Base-by-base conservation (phyloP, 2,329 filamentous ascomycete genomes). In the Westerdykella sp. region DNA sequence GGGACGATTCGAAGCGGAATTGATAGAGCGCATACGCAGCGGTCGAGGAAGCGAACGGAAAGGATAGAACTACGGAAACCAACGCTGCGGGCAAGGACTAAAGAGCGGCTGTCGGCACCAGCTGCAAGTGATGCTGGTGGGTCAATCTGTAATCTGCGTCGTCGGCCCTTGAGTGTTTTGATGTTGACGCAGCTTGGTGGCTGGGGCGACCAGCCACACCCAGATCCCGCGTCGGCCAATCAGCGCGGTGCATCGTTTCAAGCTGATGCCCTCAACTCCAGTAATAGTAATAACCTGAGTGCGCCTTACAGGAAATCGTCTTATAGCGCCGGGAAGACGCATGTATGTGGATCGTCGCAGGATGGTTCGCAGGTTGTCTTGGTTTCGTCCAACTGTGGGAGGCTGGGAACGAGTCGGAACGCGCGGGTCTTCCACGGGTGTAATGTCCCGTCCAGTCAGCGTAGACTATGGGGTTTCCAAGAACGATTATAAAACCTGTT, bases 141-240 rank as follows among this genome's bases (percentile, higher is more conserved):
- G 30, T 28, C 25, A 28, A 28, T 28, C 25, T 28, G 25, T 7
- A 28, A 28, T 28, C 25, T 28, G 25, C 25, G 25, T 28, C 25
- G 25, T 28, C 25, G 25, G 25, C 25, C 25, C 7, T 28, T 7
- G 11, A 34, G 31, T 42, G 43, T 47, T 42, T 46, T 44, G 40
- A 34, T 38, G 35, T 15, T 37, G 39, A 22, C 22, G 22, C 10
- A 28, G 34, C 28, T 13, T 41, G 32, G 54, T 56, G 53, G 53
- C 54, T 56, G 50, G 56, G 15, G 6, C 12, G 18, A 42, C 52
- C 54, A 52, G 43, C 56, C 54, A 48, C 53, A 40, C 41, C 34
- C 12, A 34, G 34, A 21, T 15, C 34, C 43, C 35, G 37, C 25
- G 16, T 23, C 25, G 32, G 43, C 49, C 47, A 45, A 51, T 50